Base-by-base conservation (phyloP, 306 rosid species). In the Argentina anserina region DNA sequence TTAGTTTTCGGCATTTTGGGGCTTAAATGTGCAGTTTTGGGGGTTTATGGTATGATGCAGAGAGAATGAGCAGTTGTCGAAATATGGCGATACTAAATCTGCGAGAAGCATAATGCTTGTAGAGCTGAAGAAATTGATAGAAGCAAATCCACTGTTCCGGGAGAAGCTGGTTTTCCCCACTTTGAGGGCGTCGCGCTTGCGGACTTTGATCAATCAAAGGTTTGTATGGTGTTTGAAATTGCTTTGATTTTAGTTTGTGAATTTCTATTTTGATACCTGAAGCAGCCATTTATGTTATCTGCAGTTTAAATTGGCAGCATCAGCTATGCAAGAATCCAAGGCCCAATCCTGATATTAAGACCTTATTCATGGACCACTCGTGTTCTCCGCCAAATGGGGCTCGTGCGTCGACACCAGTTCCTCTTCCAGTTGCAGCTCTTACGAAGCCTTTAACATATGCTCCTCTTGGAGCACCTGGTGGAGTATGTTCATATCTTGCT, bases 221-320 rank as follows among this genome's bases (percentile, higher is more conserved):
- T 76, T 21, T n/a, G 13, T 7, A 12, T 29, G 23, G 33, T 75
- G 59, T 75, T 18, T 2, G 39, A n/a, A 52, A 31, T 67, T 37
- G 15, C 2, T 65, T 50, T 28, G 52, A 12, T 29, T 42, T 10
- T 18, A 69, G 26, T 60, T 45, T 7, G 3, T 13, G 26, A 41
- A 23, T 41, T 43, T 28, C 15, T 18, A 53, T n/a, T 47, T 36
- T 28, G 42, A 45, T 25, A 52, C 29, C 39, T 40, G 46, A 67
- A 67, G 12, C 15, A 25, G 31, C 17, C 11, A 9, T 42, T 55
- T 42, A n/a, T 66, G 40, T 21, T 55, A 4, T 56, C 20, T 65
- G 50, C 74, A 76, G 79, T 69, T 69, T 75, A 67, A 75, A 75
- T 55, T 75, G 79, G 79, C 79, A 75, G 58, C 79, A 75, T 42